These are phyloP conservation scores for Irpex sp. DNA, from an alignment of 1,284 basidiomycete genomes.

Conservation along the genomic window DNA sequence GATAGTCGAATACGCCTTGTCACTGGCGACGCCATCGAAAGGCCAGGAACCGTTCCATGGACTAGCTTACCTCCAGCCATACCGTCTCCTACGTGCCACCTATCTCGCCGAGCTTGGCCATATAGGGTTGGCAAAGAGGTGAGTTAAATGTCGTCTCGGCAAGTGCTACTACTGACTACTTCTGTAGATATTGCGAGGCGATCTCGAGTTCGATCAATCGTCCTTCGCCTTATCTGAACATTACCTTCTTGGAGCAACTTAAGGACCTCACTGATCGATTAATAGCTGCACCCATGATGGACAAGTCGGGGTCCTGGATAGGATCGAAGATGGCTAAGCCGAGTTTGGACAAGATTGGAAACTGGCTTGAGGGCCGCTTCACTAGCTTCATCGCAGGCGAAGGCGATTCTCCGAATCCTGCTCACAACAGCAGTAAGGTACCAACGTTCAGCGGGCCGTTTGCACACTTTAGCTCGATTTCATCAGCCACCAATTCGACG, in stretches of 20 bases:
- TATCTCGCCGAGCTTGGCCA: constrained; percentile 81
- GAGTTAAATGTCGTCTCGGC: constrained; percentile 15
- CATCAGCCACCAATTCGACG: constrained; percentile 71
- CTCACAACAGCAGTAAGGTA: constrained; percentile 35
- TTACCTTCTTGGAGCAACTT: constrained; percentile 70
- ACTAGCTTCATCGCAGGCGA: constrained; percentile 97
- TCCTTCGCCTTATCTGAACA: constrained; percentile 66
- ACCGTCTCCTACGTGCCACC: constrained; percentile 80
- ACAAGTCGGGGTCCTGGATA: constrained; percentile 81
- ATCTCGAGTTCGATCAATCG: constrained; percentile 70
- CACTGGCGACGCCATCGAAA: constrained; percentile 69
- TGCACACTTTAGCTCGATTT: constrained; percentile 92
- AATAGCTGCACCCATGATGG: constrained; percentile 67
- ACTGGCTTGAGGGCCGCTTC: constrained; percentile 91
- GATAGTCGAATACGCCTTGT: constrained; percentile 89
- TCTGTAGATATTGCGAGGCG: constrained; percentile 86
- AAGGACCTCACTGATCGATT: constrained; percentile 83
- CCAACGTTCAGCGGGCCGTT: constrained; percentile 77
- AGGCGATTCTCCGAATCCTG: constrained; percentile 45
- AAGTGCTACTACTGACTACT: neutral
- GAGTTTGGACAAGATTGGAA: constrained; percentile 88
- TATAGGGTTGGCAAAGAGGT: constrained; percentile 71
- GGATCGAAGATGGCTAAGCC: constrained; percentile 80
- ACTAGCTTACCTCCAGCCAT: constrained; percentile 85
- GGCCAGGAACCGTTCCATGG: constrained; percentile 86